Base-by-base conservation (phyloP, 2,329 filamentous ascomycete genomes). In the Epichloe gansuensis region DNA sequence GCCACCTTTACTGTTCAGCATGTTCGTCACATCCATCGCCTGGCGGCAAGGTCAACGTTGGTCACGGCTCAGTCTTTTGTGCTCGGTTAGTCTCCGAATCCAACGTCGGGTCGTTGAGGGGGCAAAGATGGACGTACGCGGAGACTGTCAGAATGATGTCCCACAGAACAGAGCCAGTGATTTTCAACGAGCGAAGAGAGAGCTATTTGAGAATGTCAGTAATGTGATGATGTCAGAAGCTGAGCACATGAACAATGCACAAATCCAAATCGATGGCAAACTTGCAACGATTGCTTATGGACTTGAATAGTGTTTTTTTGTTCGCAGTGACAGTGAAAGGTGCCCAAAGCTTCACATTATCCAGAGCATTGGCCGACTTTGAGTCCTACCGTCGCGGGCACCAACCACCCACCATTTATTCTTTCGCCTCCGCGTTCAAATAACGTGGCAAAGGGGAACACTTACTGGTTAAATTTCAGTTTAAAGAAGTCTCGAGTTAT, bases 11-110 rank as follows among this genome's bases (percentile, higher is more conserved):
- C 72, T 73, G 65, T 77, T 76, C 61, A 77, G 65, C 68, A 77
- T 74, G 63, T 70, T 75, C 60, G 69, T 74, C 60, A 77, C 74
- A 61, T 74, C 74, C 74, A 77, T 77, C 55, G 75, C 71, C 65
- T 74, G 72, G 59, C 69, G 68, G 48, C 73, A 66, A 55, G 68
- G 70, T 58, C 71, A 69, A 62, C 71, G 73, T 64, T 63, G 66
- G 67, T 72, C 69, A 57, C 61, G 67, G 61, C 61, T 63, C 60
- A 63, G 63, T 57, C 63, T 63, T 50, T 13, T 54, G 11, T 56
- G 55, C 55, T 51, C 43, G 45, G 44, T 53, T 46, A 37, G 8
- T 35, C 49, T 47, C 37, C 11, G 31, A 37, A 8, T 39, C 13
- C 15, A 12, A 46, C 23, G 21, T 47, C 43, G 52, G 21, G 34